Conservation (phyloP, 176 grass and related monocot species). For the Oryza australiensis region DNA sequence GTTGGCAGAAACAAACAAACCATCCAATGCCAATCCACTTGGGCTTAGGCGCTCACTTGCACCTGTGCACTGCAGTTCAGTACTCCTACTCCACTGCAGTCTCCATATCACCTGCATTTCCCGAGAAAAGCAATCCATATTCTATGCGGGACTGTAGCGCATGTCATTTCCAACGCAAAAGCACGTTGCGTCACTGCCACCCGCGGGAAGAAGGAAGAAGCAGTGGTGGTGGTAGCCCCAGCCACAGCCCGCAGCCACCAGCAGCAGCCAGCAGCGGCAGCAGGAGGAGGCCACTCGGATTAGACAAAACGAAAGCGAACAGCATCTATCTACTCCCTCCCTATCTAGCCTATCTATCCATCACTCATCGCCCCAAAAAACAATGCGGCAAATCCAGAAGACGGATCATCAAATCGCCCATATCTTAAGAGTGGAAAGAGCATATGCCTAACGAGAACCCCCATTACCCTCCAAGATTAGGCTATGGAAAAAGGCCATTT, state of each 20-base stretch:
- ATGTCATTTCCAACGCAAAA: constrained; percentile 87
- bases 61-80: constrained; percentile 35
- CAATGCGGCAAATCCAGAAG: constrained; percentile 41
- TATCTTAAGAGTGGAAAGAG: constrained; percentile 45
- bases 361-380: constrained; percentile 11
- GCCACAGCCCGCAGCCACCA: too few species aligned
- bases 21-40: constrained; percentile 14
- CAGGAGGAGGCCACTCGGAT: constrained; percentile 31
- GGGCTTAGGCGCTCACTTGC: not conserved
- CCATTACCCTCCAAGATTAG: not conserved
- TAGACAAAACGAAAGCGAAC: constrained; percentile 40
- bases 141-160: constrained; percentile 46
- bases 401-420: constrained; percentile 35
- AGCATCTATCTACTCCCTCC: constrained; percentile 5
- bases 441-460: constrained; percentile 25
- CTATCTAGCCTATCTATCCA: not conserved
- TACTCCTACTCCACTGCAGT: not conserved
- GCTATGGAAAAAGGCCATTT: not conserved
- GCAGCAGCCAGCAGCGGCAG: not conserved
- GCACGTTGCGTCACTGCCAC: constrained; percentile 57
- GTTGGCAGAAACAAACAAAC: not conserved
- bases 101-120: constrained; percentile 32
- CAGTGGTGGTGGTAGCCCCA: not conserved
- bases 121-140: constrained; percentile 71
- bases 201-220: not conserved